Conservation (phyloP, 2,329 filamentous ascomycete genomes). For the Colletotrichum lentis region DNA sequence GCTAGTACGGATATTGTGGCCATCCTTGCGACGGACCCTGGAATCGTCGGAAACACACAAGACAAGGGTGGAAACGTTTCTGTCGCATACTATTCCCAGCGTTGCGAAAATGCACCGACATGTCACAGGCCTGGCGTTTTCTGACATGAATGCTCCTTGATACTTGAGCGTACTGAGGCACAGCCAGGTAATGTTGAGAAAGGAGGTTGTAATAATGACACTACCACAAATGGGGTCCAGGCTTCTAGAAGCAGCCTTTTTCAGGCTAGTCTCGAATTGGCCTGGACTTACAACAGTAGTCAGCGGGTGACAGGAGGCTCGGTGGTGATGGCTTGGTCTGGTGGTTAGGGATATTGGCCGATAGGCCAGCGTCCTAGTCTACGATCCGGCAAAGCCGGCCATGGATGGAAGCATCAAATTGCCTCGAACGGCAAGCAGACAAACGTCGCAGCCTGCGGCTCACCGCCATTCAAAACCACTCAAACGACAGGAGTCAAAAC, state of each 20-base stretch:
- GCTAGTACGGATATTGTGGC: conserved; percentile 11
- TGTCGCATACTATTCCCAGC: conserved; percentile 34
- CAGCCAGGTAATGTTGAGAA: background rate
- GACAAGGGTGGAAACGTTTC: conserved; percentile 10
- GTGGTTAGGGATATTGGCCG: conserved; percentile 13
- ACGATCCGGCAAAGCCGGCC: background rate
- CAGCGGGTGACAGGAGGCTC: conserved; percentile 1
- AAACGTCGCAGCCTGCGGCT: conserved; percentile 8
- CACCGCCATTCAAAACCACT: conserved; percentile 27
- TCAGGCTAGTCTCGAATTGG: background rate
- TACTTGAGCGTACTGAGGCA: conserved; percentile 3
- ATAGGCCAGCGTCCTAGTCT: conserved; percentile 5
- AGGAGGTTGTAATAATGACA: background rate
- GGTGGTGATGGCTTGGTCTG: background rate
- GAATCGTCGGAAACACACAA: conserved; percentile 8
- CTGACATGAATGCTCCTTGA: background rate
- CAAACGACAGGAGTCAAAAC: background rate
- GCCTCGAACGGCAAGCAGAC: conserved; percentile 7
- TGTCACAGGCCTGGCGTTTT: conserved; percentile 32
- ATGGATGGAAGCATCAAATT: background rate
- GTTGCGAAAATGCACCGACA: conserved; percentile 15
- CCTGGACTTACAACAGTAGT: background rate
- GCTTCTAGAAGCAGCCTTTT: conserved; percentile 23
- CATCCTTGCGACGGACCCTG: conserved; percentile 20
- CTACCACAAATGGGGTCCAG: background rate